Evolutionary conservation across 257 asterid genomes (phyloP), one percentile per base, ranked within the genome.

Genomic region (Solanum pimpinellifolium): DNA sequence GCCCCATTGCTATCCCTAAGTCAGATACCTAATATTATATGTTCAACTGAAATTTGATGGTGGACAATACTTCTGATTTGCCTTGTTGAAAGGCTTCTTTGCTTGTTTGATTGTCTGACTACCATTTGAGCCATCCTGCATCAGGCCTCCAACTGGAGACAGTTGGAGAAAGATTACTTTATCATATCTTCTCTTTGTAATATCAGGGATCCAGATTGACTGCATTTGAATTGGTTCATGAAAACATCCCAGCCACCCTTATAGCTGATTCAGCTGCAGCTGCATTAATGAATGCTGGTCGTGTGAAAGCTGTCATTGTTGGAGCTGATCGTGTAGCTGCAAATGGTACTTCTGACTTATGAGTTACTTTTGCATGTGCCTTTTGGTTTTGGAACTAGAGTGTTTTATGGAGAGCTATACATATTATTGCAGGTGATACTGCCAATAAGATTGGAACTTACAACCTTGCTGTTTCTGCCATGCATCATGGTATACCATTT

Each of bases 381-480:
- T 35, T 27, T 27, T 46, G 31, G 20, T 46, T 70, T 69, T 46
- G 3, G 3, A 60, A 86, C 16, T 21, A 33, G 11, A 29, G 21
- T 76, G 52, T 49, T 20, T 86, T 47, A 62, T 11, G 14, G 69
- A 44, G 86, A 80, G 87, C 60, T 84, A 16, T 65, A 46, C 21
- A 65, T 84, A 42, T 23, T 88, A 81, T 70, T 75, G 44, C 88
- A 97, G 99, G 99, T 90, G 99, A 97, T 89, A 94, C 99, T 83
- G 99, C 99, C 83, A 97, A 97, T 89, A 97, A 97, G 90, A 97
- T 97, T n/a, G 99, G 99, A 85, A 97, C 99, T 6, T 97, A 97
- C 90, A 95, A 93, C 90, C 97, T 95, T 75, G 98, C 98, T 76
- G 88, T 97, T 66, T 94, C 91, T 73, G 98, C 99, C 25, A 90